Evolutionary conservation across 768 basidiomycete species (phyloP).

Genomic region (Crassisporium funariophilum): DNA sequence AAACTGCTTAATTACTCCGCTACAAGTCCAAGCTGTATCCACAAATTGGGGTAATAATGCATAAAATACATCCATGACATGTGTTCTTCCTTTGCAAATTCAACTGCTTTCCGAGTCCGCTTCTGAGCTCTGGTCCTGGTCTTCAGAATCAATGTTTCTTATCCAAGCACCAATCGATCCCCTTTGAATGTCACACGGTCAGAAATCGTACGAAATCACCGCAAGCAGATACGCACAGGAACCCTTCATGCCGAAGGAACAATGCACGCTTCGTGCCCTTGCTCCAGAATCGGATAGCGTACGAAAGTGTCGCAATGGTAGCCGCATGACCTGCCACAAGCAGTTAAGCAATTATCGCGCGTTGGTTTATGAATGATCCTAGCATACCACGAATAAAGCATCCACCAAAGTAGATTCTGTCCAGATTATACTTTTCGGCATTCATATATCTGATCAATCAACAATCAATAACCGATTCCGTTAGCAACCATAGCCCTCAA

Average conservation of each 20-base stretch:
- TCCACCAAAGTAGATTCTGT: constrained; percentile 98
- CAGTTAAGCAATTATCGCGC: constrained; percentile 11
- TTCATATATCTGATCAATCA: constrained; percentile 85
- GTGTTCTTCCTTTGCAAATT: no score
- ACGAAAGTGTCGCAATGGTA: constrained; percentile 95
- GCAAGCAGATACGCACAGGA: constrained; percentile 67
- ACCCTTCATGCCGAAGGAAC: constrained; percentile 97
- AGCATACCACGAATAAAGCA: constrained; percentile 93
- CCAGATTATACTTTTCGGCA: constrained; percentile 96
- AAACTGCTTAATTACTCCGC: no score
- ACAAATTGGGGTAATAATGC: no score
- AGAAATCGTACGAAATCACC: constrained; percentile 9
- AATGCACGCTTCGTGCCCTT: constrained; percentile 95
- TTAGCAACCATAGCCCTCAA: neutral
- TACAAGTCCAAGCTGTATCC: no score
- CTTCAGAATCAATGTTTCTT: constrained; percentile 78
- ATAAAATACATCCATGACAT: no score
- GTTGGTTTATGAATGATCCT: constrained; percentile 6
- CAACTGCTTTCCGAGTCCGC: no score
- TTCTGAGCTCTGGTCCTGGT: no score
- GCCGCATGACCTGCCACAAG: constrained; percentile 80
- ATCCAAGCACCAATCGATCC: constrained; percentile 98
- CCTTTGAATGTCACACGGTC: constrained; percentile 39
- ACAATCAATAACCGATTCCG: constrained; percentile 4
- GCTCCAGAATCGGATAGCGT: constrained; percentile 99